phyloP scores from a whole-genome alignment of 129 eudicot genomes.

The Tagetes patula region DNA sequence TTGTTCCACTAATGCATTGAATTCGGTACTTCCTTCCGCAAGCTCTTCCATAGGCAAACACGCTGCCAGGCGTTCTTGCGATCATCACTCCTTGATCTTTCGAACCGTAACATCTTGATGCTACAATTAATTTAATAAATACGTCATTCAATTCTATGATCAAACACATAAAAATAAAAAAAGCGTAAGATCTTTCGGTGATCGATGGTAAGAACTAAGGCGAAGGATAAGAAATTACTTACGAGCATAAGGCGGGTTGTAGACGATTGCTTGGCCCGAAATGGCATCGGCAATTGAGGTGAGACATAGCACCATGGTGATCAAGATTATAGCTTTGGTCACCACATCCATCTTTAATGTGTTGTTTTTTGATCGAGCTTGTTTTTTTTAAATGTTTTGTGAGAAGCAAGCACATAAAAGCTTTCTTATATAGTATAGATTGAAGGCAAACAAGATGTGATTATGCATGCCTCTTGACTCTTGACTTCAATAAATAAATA shows the following conservation, averaged over 20 bases:
- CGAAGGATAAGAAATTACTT: constrained; percentile 16
- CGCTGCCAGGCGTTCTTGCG: constrained; percentile 33
- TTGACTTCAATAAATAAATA: too few relatives aligned
- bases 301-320: constrained; percentile 21
- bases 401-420: neutral
- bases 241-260: constrained; percentile 40
- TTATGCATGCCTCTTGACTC: neutral
- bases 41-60: constrained; percentile 32
- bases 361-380: neutral
- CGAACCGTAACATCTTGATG: constrained; percentile 46
- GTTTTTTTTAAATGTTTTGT: too few relatives aligned
- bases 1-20: constrained; percentile 41
- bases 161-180: too few relatives aligned
- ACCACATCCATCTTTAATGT: constrained; percentile 20
- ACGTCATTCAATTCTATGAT: too few relatives aligned
- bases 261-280: constrained; percentile 35
- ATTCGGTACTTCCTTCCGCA: constrained; percentile 43
- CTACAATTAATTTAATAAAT: constrained; percentile 11
- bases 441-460: neutral
- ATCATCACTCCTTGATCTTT: constrained; percentile 39
- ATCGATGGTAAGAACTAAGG: neutral
- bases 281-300: constrained; percentile 26
- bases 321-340: constrained; percentile 22
- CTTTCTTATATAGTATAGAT: constrained; percentile 9
- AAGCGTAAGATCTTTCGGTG: neutral